Conservation (phyloP, 2,329 filamentous ascomycete species). For the Aspergillus clavatus region DNA sequence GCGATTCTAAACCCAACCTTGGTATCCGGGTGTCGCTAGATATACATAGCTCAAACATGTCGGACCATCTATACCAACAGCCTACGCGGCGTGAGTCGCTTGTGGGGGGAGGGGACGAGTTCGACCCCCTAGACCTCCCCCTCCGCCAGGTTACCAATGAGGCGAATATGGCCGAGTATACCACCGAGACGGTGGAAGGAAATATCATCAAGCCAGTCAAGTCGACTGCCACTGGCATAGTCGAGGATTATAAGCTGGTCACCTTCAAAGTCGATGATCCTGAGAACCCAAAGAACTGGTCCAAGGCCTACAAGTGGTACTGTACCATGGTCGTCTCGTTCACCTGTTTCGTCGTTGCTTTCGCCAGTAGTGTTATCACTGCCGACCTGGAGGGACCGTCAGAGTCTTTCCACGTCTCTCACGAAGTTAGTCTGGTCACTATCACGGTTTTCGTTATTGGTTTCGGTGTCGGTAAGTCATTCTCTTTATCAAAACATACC, state of each 20-base stretch:
- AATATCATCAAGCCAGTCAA: constrained; percentile 53
- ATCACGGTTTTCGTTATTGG: constrained; percentile 76
- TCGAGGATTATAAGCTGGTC: constrained; percentile 58
- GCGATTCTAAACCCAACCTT: neutral
- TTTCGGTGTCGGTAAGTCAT: constrained; percentile 67
- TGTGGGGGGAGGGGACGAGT: constrained; percentile 14
- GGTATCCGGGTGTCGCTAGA: neutral
- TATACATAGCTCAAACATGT: neutral
- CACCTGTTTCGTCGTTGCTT: constrained; percentile 70
- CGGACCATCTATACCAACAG: constrained; percentile 4
- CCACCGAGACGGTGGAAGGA: constrained; percentile 56
- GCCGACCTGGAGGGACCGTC: constrained; percentile 64
- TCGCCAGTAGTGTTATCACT: constrained; percentile 70
- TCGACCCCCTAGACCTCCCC: constrained; percentile 55
- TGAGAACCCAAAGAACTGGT: constrained; percentile 83
- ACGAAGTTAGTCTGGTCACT: constrained; percentile 66
- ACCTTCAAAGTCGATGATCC: constrained; percentile 68
- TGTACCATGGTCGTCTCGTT: constrained; percentile 78
- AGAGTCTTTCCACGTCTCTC: constrained; percentile 61
- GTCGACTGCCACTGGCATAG: constrained; percentile 51
- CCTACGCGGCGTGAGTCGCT: constrained; percentile 25
- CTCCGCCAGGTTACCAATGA: constrained; percentile 58
- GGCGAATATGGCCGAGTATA: constrained; percentile 65
- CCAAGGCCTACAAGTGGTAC: constrained; percentile 72
- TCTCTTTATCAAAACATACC: neutral